Evolutionary conservation across 805 yeast genomes (phyloP).

Genomic region (Wickerhamomyces sydowiorum): DNA sequence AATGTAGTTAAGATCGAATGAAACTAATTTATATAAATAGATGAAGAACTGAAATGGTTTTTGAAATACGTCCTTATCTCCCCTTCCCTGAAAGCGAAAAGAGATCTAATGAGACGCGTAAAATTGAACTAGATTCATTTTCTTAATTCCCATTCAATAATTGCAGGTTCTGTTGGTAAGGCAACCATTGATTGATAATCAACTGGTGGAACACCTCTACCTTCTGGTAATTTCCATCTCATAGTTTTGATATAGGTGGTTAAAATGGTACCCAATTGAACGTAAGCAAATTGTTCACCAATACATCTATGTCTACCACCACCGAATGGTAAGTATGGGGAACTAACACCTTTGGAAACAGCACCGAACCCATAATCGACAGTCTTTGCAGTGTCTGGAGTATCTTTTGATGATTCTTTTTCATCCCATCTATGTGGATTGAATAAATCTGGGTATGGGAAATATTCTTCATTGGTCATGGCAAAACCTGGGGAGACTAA

Average conservation of each 20-base stretch:
- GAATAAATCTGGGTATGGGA: conserved; percentile 68
- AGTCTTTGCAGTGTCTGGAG: conserved; percentile 36
- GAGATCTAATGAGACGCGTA: too few species aligned
- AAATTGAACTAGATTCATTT: conserved; percentile 2
- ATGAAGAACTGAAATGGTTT: too few species aligned
- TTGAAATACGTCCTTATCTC: too few species aligned
- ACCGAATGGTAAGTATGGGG: conserved; percentile 96
- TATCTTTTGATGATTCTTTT: conserved; percentile 4
- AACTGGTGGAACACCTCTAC: conserved; percentile 52
- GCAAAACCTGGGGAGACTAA: conserved; percentile 93
- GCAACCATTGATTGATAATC: conserved; percentile 93
- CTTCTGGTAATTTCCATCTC: conserved; percentile 66
- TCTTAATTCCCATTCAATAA: conserved; percentile 69
- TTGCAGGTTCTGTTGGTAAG: conserved; percentile 75
- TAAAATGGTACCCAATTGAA: conserved; percentile 84
- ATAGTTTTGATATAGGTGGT: conserved; percentile 68
- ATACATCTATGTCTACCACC: conserved; percentile 99
- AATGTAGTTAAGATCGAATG: too few species aligned
- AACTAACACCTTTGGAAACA: conserved; percentile 90
- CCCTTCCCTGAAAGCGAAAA: neutral
- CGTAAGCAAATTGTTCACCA: conserved; percentile 96
- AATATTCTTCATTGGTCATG: conserved; percentile 67
- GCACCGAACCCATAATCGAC: conserved; percentile 97
- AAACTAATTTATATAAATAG: too few species aligned
- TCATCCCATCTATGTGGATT: conserved; percentile 88